Evolutionary conservation across 2,329 filamentous ascomycete species (phyloP).

Genomic region (Fusarium succisae): DNA sequence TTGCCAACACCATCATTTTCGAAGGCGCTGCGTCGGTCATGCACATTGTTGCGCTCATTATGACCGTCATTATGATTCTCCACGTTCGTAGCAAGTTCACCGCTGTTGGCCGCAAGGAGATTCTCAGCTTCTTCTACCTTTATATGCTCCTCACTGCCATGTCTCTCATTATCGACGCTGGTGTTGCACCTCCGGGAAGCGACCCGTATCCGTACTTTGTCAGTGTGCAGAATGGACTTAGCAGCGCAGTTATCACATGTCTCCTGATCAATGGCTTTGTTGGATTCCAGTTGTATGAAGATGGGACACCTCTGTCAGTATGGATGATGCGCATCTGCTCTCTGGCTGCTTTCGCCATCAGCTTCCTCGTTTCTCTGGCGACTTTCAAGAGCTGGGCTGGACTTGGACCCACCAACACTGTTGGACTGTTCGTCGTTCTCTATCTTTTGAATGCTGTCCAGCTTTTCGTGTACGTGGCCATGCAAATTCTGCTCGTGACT

Average conservation of each 20-base stretch:
- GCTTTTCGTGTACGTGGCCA: constrained; percentile 83
- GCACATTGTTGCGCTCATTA: constrained; percentile 88
- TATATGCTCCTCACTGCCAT: constrained; percentile 91
- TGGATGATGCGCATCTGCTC: constrained; percentile 89
- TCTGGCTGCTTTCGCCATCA: constrained; percentile 82
- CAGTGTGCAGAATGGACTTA: constrained; percentile 83
- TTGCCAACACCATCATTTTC: constrained; percentile 99
- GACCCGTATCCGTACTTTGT: constrained; percentile 90
- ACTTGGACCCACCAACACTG: constrained; percentile 82
- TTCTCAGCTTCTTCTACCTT: constrained; percentile 94
- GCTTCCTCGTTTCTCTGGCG: constrained; percentile 85
- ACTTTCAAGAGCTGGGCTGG: constrained; percentile 95
- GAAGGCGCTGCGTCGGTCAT: constrained; percentile 90
- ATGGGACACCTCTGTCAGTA: constrained; percentile 90
- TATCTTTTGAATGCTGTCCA: constrained; percentile 92
- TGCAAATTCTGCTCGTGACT: constrained; percentile 88
- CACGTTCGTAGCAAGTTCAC: constrained; percentile 98
- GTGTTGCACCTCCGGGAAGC: constrained; percentile 86
- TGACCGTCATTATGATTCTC: constrained; percentile 97
- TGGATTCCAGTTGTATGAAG: constrained; percentile 97
- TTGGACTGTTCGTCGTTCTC: constrained; percentile 89
- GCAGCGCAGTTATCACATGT: constrained; percentile 86
- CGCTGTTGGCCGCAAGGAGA: constrained; percentile 81
- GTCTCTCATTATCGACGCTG: constrained; percentile 90
- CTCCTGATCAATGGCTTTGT: constrained; percentile 97